A percentile compares a stretch with the other conserved stretches of the same genome.
These are phyloP conservation scores for Termitomyces sp. DNA, from an alignment of 768 basidiomycete species.

Conservation along the genomic window DNA sequence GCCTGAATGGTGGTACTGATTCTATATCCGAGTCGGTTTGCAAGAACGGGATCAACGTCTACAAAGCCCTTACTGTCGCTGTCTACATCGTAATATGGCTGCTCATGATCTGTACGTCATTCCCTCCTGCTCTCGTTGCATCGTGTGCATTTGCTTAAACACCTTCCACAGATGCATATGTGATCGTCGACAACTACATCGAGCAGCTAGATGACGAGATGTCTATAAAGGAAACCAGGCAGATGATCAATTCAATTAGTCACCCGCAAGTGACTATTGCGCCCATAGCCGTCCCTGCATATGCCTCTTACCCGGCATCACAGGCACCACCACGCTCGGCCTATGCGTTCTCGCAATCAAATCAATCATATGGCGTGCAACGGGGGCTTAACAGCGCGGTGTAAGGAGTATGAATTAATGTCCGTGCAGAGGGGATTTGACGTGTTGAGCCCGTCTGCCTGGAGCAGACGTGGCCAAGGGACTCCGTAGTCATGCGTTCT, in stretches of 20 bases:
- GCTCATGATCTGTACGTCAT: constrained; percentile 45
- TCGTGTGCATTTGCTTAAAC: background rate
- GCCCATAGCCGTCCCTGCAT: constrained; percentile 19
- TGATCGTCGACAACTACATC: constrained; percentile 47
- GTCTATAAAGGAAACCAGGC: constrained; percentile 18
- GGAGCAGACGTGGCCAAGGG: constrained; percentile 11
- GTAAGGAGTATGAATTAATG: background rate
- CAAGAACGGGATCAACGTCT: constrained; percentile 32
- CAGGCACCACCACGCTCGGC: constrained; percentile 6
- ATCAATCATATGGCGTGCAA: constrained; percentile 11
- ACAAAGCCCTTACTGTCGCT: constrained; percentile 37
- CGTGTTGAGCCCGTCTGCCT: constrained; percentile 12
- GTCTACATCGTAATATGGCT: constrained; percentile 48
- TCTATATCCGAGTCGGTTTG: constrained; percentile 31
- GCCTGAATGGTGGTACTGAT: constrained; percentile 27
- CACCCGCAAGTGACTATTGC: constrained; percentile 14
- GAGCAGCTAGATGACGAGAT: constrained; percentile 49
- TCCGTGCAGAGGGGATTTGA: constrained; percentile 1
- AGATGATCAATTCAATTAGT: constrained; percentile 18
- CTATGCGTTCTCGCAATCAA: constrained; percentile 12
- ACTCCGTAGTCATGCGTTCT: constrained; percentile 15
- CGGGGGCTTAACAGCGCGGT: constrained; percentile 14
- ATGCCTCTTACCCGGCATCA: constrained; percentile 9
- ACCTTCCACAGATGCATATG: constrained; percentile 36
- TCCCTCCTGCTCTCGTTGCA: background rate